These are phyloP conservation scores for Trichoderma breve DNA, from an alignment of 2,329 filamentous ascomycete genomes.

Conservation along the genomic window DNA sequence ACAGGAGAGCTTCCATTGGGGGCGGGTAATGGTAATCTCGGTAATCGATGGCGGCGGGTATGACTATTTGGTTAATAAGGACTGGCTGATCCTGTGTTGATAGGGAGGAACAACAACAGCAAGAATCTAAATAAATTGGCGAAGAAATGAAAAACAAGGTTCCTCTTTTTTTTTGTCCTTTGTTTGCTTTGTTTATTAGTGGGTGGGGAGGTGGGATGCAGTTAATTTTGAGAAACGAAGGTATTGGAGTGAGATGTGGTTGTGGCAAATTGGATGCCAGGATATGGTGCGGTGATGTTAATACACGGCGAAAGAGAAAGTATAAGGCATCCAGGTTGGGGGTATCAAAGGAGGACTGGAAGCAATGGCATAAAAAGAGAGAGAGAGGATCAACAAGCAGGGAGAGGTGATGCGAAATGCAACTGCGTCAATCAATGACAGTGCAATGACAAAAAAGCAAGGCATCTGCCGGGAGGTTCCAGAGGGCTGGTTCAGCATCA, in stretches of 20 bases:
- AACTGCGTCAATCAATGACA: not conserved
- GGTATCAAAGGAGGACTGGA: conserved; percentile 9
- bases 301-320: conserved; percentile 1
- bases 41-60: not conserved
- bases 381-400: not conserved
- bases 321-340: not conserved
- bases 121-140: not conserved
- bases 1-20: conserved; percentile 84
- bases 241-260: not conserved
- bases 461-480: not conserved
- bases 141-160: not conserved
- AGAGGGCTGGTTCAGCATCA: not conserved
- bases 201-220: not conserved
- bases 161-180: not conserved
- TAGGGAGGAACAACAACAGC: not conserved
- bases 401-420: conserved; percentile 7
- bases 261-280: not conserved
- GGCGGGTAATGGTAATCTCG: not conserved
- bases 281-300: not conserved
- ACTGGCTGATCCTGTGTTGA: not conserved
- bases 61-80: not conserved
- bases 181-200: not conserved
- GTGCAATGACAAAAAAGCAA: not conserved
- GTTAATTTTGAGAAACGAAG: not conserved
- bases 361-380: conserved; percentile 4